Base-by-base conservation (phyloP, 2,329 filamentous ascomycete species). In the Colletotrichum sp. region DNA sequence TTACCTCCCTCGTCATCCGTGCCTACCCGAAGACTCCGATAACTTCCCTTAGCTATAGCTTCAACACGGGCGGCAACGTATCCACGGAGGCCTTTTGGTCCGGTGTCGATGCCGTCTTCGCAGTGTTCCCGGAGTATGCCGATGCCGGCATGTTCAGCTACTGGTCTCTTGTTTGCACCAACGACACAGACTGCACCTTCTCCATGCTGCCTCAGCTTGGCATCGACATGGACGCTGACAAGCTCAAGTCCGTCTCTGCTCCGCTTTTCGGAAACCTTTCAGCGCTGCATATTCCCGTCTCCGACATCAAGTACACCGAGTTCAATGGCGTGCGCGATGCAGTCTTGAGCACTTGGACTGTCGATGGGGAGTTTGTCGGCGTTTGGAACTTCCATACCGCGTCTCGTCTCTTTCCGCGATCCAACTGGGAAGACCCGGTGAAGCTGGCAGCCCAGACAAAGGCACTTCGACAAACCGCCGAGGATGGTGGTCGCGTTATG, bases 1-100 rank as follows among this genome's bases (percentile, higher is more conserved):
- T 87, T 7, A 82, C 85, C 11, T 83, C 82, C 30, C 86, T 85
- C 44, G 87, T 86, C 15, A 78, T 88, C 44, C 84, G 84, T n/a
- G 85, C 86, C 15, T 86, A 86, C 61, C 82, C 84, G 1, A 82
- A 85, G 25, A 81, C 82, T 19, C 84, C 83, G 3, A 76, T 86
- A 25, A 79, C 84, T 6, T 70, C 82, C 1, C 76, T 79, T 15
- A 78, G n/a, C 9, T 77, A 85, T 25, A 78, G n/a, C 25, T 76
- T 85, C 52, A 80, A 44, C 29, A 74, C 81, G 16, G 78, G 81
- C 61, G 78, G 77, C 52, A 80, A 81, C 4, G 69, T 78, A 5
- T 80, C 84, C 16, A 77, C 78, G 3, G 82, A 83, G 16, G 70
- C 81, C 16, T 81, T 82, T 71, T 87, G 82, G 82, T 79, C 82